Base-by-base conservation (phyloP, 257 asterid species). In the Capsicum chinense region DNA sequence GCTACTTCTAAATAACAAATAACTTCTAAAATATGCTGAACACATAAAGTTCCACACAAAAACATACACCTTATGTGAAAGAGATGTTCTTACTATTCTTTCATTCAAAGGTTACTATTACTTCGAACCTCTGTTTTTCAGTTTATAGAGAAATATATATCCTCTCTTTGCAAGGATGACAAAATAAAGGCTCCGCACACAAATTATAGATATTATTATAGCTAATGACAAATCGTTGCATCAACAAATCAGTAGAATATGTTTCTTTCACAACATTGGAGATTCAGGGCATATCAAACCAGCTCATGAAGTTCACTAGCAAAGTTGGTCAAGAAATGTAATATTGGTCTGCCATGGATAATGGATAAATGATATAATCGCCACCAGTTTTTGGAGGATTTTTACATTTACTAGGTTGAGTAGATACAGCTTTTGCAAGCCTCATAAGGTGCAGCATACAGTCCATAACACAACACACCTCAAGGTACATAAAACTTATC, bases 211-310 rank as follows among this genome's bases (percentile, higher is more conserved):
- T 19, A 48, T 48, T 21, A 21, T 13, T 74, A 50, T 74, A 74
- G 73, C 73, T 66, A 64, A 64, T 50, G 14, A 50, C 13, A 12
- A 21, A 74, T 26, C 62, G 52, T n/a, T 74, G 47, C 62, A 74
- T 74, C 62, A 74, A 74, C 62, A 50, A 74, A 74, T 19, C 12
- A 50, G 21, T 50, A 74, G 81, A 48, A 50, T 13, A 74, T 50
- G 60, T 26, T 26, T 26, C 33, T 17, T 74, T 74, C 44, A 74
- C 21, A 74, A 5, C 3, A 74, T 74, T 4, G 5, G 21, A 52
- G 19, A 11, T 74, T 74, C 7, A 12, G 81, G 47, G 13, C 62
- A 74, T 74, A 74, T 74, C 21, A 13, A 76, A 50, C 21, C 63
- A 76, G 81, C 81, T 52, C 81, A 21, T 21, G 16, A 76, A 33